phyloP scores from a whole-genome alignment of 2,329 filamentous ascomycete species.

The Daldinia sp. region DNA sequence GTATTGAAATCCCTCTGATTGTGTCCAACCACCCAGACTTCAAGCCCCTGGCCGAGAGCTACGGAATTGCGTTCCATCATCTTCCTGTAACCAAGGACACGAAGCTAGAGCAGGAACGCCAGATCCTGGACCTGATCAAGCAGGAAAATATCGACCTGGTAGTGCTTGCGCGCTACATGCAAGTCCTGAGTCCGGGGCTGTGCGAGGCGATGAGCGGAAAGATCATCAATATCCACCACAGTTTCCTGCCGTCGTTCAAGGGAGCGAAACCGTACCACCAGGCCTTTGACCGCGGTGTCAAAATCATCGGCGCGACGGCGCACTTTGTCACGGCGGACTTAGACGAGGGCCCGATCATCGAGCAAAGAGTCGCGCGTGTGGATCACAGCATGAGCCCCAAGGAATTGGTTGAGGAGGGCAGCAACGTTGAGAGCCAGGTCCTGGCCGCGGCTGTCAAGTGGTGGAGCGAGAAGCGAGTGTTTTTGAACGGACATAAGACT shows the following conservation, averaged over 20 bases:
- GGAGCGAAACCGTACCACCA: slow-evolving; percentile 90
- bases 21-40: slow-evolving; percentile 87
- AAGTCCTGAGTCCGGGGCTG: slow-evolving; percentile 80
- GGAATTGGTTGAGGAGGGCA: slow-evolving; percentile 82
- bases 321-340: slow-evolving; percentile 89
- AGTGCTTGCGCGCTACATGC: slow-evolving; percentile 88
- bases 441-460: slow-evolving; percentile 85
- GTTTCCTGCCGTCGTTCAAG: slow-evolving; percentile 88
- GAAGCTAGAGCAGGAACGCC: slow-evolving; percentile 78
- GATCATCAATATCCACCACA: slow-evolving; percentile 95
- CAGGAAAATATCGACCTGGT: slow-evolving; percentile 80
- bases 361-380: slow-evolving; percentile 82
- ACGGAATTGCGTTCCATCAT: slow-evolving; percentile 84
- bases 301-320: slow-evolving; percentile 88
- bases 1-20: slow-evolving; percentile 80
- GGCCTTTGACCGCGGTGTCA: slow-evolving; percentile 86
- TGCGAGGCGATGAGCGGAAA: slow-evolving; percentile 84
- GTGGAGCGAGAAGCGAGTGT: slow-evolving; percentile 82
- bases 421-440: slow-evolving; percentile 86
- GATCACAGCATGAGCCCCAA: slow-evolving; percentile 82
- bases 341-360: slow-evolving; percentile 89
- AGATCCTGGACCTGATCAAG: slow-evolving; percentile 77
- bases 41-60: slow-evolving; percentile 74
- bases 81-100: slow-evolving; percentile 84
- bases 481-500: slow-evolving; percentile 83